These are phyloP conservation scores for Hypoxylon lienhwacheense DNA, from an alignment of 495 filamentous ascomycete genomes.

Conservation along the genomic window DNA sequence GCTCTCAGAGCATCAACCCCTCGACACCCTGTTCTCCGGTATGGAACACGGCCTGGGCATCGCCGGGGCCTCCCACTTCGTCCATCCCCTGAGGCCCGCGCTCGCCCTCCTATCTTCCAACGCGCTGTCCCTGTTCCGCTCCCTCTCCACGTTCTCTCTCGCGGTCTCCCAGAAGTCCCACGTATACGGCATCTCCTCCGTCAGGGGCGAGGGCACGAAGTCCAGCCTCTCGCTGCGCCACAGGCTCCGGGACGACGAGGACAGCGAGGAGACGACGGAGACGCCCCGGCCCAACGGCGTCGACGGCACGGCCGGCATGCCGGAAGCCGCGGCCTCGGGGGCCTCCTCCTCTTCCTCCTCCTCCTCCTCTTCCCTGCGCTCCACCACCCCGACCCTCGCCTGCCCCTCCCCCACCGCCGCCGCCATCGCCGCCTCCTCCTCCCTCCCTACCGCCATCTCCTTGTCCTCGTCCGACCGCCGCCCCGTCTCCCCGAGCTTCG, in stretches of 20 bases:
- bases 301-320: not conserved
- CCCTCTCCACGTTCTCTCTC: not conserved
- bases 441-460: too few species aligned
- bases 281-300: not conserved
- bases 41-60: too few species aligned
- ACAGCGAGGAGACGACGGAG: constrained; percentile 18
- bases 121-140: not conserved
- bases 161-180: not conserved
- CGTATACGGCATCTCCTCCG: constrained; percentile 7
- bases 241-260: constrained; percentile 9
- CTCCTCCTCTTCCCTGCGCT: too few species aligned
- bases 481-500: not conserved
- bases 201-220: constrained; percentile 11
- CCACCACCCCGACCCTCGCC: not conserved
- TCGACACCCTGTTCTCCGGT: too few species aligned
- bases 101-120: too few species aligned
- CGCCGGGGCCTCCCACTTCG: too few species aligned
- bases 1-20: too few species aligned
- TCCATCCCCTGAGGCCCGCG: too few species aligned
- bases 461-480: too few species aligned
- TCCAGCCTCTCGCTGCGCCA: constrained; percentile 19
- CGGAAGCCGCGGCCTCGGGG: too few species aligned
- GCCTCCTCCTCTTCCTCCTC: too few species aligned
- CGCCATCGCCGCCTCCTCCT: not conserved
- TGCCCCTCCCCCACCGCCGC: not conserved